Conservation (phyloP, 352 stramenopile species). For the Globisporangium cystogenes region DNA sequence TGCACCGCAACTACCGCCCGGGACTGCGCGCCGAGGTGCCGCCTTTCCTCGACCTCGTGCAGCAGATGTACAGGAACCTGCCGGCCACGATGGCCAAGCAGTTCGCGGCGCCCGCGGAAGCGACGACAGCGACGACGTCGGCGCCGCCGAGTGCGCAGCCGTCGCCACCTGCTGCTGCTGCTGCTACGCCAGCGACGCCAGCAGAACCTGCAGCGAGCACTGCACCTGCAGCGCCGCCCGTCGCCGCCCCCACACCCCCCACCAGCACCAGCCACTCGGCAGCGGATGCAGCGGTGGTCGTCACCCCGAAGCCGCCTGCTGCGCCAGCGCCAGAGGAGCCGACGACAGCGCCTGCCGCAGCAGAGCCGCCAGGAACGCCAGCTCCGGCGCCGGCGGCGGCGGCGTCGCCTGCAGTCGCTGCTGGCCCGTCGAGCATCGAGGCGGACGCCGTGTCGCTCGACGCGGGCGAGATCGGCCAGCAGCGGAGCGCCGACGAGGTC, state of each 20-base stretch:
- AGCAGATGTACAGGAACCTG: slow-evolving; percentile 90
- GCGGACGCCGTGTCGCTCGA: slow-evolving; percentile 13
- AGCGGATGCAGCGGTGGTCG: slow-evolving; percentile 9
- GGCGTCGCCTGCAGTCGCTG: neutral
- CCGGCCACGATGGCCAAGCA: slow-evolving; percentile 81
- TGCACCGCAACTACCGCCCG: slow-evolving; percentile 95
- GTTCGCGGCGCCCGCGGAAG: slow-evolving; percentile 54
- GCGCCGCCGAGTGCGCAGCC: slow-evolving; percentile 3
- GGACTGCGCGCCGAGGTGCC: slow-evolving; percentile 89
- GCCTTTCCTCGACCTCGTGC: slow-evolving; percentile 82
- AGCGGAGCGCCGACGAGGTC: slow-evolving; percentile 25
- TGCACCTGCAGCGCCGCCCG: neutral
- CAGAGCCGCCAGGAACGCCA: slow-evolving; percentile 9
- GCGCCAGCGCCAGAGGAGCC: neutral
- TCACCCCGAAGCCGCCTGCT: slow-evolving; percentile 3
- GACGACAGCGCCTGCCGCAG: slow-evolving; percentile 15
- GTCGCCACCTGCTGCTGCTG: neutral
- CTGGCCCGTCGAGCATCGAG: slow-evolving; percentile 1
- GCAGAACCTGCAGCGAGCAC: too few relatives aligned
- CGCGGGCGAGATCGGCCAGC: slow-evolving; percentile 10
- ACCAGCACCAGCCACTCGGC: neutral
- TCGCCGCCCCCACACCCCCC: neutral
- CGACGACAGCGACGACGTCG: neutral
- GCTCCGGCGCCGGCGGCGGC: neutral
- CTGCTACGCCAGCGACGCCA: neutral